A percentile compares a stretch with the other conserved stretches of the same genome.
phyloP scores from a whole-genome alignment of 2,329 filamentous ascomycete species.

The Aspergillus versicolor region DNA sequence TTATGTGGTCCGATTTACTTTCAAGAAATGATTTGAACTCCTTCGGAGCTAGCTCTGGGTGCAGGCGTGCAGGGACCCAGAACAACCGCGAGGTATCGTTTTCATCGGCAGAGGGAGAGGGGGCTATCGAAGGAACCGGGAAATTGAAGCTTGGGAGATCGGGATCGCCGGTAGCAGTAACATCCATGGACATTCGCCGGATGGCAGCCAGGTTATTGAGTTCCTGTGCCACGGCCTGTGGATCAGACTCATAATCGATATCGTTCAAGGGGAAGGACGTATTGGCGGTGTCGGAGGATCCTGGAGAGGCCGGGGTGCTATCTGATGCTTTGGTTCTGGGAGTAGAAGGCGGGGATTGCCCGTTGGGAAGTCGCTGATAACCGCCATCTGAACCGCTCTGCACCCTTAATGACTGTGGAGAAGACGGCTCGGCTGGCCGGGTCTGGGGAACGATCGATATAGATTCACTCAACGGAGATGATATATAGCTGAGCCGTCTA shows the following conservation, averaged over 20 bases:
- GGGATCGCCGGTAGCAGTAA: constrained; percentile 63
- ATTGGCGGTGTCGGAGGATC: constrained; percentile 59
- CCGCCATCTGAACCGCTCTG: constrained; percentile 36
- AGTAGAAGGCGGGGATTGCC: constrained; percentile 29
- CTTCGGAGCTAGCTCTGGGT: constrained; percentile 90
- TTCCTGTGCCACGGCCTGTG: constrained; percentile 86
- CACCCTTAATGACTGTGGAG: constrained; percentile 28
- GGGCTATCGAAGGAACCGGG: constrained; percentile 43
- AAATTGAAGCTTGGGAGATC: constrained; percentile 47
- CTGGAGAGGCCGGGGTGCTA: constrained; percentile 51
- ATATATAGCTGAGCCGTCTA: constrained; percentile 74
- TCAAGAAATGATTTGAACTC: constrained; percentile 98
- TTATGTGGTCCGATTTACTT: constrained; percentile 85
- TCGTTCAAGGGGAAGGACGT: constrained; percentile 73
- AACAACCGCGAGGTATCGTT: constrained; percentile 85
- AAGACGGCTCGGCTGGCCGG: constrained; percentile 27
- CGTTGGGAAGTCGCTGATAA: constrained; percentile 30
- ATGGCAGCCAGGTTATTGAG: constrained; percentile 88
- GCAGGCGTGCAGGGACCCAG: constrained; percentile 92
- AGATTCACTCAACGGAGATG: constrained; percentile 46
- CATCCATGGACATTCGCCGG: constrained; percentile 92
- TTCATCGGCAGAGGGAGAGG: constrained; percentile 61
- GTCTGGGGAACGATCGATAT: constrained; percentile 40
- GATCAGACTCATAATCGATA: constrained; percentile 85
- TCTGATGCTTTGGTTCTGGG: constrained; percentile 39